phyloP scores from a whole-genome alignment of 208 protist genomes.

The Phytomonas serpens region DNA sequence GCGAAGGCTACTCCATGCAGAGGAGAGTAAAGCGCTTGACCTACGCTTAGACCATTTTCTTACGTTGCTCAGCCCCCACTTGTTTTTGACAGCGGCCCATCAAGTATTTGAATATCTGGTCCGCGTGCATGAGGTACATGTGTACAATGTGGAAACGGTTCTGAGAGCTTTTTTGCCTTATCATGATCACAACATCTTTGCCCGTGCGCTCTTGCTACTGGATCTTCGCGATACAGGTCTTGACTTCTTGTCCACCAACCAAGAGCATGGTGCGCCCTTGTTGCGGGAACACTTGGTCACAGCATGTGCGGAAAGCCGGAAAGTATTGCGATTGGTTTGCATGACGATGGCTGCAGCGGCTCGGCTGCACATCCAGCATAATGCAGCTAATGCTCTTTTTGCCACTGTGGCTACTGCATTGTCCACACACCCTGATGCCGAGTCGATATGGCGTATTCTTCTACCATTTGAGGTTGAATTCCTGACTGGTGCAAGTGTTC shows the following conservation, averaged over 20 bases:
- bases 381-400: conserved; percentile 76
- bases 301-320: conserved; percentile 64
- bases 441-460: conserved; percentile 65
- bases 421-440: conserved; percentile 34
- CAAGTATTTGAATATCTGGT: conserved; percentile 86
- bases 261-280: conserved; percentile 67
- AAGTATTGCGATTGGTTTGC: conserved; percentile 63
- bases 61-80: conserved; percentile 70
- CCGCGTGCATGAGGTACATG: conserved; percentile 77
- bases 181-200: conserved; percentile 84
- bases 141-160: conserved; percentile 67
- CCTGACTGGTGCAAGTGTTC: not conserved
- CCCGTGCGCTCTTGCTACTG: conserved; percentile 61
- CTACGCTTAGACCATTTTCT: conserved; percentile 50
- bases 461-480: conserved; percentile 74
- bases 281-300: conserved; percentile 63
- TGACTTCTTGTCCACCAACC: conserved; percentile 70
- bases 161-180: conserved; percentile 75
- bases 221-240: conserved; percentile 83
- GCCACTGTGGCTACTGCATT: conserved; percentile 54
- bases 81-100: conserved; percentile 77
- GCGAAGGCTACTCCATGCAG: conserved; percentile 38
- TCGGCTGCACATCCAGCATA: conserved; percentile 41
- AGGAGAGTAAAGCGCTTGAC: conserved; percentile 34
- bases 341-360: conserved; percentile 38